Conservation (phyloP, 2,329 filamentous ascomycete species). For the Exophiala mesophila region DNA sequence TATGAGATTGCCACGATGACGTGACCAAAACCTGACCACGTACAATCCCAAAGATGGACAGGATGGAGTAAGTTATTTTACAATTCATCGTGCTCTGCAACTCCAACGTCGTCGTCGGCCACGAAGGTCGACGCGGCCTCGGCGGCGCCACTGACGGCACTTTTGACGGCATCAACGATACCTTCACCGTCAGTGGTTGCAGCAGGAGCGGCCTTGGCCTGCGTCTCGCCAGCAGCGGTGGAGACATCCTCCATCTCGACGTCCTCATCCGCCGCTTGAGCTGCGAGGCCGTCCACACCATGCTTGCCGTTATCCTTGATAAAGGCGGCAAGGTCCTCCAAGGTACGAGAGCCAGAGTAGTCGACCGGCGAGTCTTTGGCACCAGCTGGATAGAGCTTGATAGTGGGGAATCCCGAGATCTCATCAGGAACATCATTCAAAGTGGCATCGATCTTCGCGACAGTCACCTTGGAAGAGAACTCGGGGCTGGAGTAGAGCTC, state of each 20-base stretch:
- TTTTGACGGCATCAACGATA: conserved; percentile 60
- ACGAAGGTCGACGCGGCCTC: conserved; percentile 21
- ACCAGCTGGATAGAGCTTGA: conserved; percentile 94
- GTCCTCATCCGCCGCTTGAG: conserved; percentile 53
- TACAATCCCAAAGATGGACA: no score
- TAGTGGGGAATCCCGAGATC: conserved; percentile 96
- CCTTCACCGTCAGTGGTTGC: conserved; percentile 48
- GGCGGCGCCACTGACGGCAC: conserved; percentile 55
- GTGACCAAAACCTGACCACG: no score
- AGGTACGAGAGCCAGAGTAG: conserved; percentile 80
- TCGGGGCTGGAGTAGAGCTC: conserved; percentile 50
- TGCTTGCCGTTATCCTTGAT: conserved; percentile 93
- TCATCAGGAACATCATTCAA: conserved; percentile 94
- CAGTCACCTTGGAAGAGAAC: conserved; percentile 55
- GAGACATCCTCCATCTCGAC: conserved; percentile 56
- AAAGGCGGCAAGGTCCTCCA: conserved; percentile 89
- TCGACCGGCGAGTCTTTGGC: conserved; percentile 78
- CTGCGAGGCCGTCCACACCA: conserved; percentile 63
- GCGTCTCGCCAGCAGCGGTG: conserved; percentile 29
- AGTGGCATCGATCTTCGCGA: conserved; percentile 93
- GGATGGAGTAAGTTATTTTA: conserved; percentile 9
- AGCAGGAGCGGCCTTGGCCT: conserved; percentile 27
- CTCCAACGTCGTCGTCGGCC: conserved; percentile 23
- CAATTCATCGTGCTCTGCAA: conserved; percentile 25
- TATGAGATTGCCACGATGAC: no score